Evolutionary conservation across 1,284 basidiomycete genomes (phyloP), one percentile per base, ranked within the genome.

Genomic region (Ustilago loliicola): DNA sequence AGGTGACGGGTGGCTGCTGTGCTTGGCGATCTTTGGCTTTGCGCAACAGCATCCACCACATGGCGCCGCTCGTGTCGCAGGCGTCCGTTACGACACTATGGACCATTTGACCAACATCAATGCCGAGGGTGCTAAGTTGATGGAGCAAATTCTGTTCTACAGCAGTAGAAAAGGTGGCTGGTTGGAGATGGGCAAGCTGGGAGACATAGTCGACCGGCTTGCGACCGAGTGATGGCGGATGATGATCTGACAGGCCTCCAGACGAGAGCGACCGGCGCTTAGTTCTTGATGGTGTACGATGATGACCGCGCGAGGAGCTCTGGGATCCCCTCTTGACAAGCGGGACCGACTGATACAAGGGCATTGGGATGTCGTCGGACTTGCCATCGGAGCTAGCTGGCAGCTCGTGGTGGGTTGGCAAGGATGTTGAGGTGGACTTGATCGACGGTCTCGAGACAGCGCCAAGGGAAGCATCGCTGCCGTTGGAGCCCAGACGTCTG

Each of bases 31-130:
- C 91, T 85, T 93, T 92, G 10, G 91, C 89, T 81, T 92, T 93
- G 79, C 92, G 90, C 82, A 93, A 91, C 57, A 99, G 88, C 89
- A 98, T 93, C 97, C 97, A 99, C 96, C 96, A 99, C 13, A 94
- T 88, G 1, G 96, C 94, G 11, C 95, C 93, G 7, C 93, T 91
- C 0, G 93, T 90, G 86, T 99, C 96, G 83, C 96, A 99, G 0
- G 97, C 96, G 87, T 98, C 91, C 29, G 90, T 93, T 52, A 93
- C 89, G 8, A 98, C 95, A 1, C 93, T 95, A 86, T 99, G 96
- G 23, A 93, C 92, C 65, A 98, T 93, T 87, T 99, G 97, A 11
- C 94, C 94, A 0, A 93, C 93, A 85, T 99, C 96, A 74, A 98
- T 91, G 0, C 97, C 96, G 8, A 98, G 88, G 21, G 87, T 85